Conservation (phyloP, 345 rosid species). For the Populus pruinosa region DNA sequence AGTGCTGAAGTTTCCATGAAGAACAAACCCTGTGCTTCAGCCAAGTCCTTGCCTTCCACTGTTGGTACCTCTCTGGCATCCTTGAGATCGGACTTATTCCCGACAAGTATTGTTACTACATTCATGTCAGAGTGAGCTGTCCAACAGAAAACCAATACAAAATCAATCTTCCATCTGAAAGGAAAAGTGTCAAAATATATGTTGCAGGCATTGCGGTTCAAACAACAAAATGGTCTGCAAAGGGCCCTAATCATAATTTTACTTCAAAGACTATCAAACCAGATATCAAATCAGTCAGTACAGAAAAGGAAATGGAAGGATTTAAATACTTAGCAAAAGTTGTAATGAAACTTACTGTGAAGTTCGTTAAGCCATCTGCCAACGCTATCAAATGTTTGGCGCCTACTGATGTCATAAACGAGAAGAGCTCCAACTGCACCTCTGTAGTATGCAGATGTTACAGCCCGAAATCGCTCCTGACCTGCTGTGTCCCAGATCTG, state of each 20-base stretch:
- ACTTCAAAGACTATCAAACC: neutral
- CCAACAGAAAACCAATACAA: constrained; percentile 19
- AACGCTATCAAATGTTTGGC: constrained; percentile 80
- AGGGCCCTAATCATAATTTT: neutral
- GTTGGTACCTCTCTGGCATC: constrained; percentile 89
- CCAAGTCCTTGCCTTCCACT: constrained; percentile 78
- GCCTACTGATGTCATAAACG: constrained; percentile 90
- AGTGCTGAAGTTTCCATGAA: constrained; percentile 96
- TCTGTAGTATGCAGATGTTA: constrained; percentile 91
- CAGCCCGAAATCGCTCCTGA: constrained; percentile 97
- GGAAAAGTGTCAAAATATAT: neutral
- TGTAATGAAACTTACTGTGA: constrained; percentile 58
- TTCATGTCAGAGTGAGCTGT: constrained; percentile 99
- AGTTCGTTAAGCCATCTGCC: constrained; percentile 99
- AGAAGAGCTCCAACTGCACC: constrained; percentile 99
- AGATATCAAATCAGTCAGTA: neutral
- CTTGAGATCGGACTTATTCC: constrained; percentile 88
- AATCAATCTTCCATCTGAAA: neutral
- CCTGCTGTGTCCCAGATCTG: constrained; percentile 99
- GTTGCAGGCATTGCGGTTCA: neutral
- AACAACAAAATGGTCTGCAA: neutral
- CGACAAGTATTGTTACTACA: constrained; percentile 85
- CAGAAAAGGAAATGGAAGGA: neutral
- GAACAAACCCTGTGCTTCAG: constrained; percentile 84
- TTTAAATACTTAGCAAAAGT: neutral